Evolutionary conservation across 441 rosid genomes (phyloP), one percentile per base, ranked within the genome.

Genomic region (Aleurites moluccanus): DNA sequence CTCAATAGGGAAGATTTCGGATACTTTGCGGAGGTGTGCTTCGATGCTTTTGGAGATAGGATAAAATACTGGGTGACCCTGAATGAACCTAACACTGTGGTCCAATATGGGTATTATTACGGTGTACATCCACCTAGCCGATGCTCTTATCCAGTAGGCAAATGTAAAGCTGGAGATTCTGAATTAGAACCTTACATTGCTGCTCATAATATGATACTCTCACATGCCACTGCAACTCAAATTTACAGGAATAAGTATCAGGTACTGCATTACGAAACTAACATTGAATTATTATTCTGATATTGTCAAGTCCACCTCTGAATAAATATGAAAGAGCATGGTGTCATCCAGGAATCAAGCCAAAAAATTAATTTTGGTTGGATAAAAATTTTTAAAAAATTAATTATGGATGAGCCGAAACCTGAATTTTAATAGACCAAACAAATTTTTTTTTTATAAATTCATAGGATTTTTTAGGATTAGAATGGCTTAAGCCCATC

Each of bases 161-260:
- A 69, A 10, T 69, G 73, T 20, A 56, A 23, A 4, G 25, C 47
- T 7, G 73, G 73, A 3, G 62, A 69, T 30, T 69, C 73, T 30
- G 30, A 21, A 7, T 21, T 69, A 4, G 73, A 69, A 21, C 62
- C 73, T 33, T 69, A 69, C 30, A 35, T 53, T 2, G 73, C 62
- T 30, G 73, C 63, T 35, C 73, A 69, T 53, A 53, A 69, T 56
- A 69, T 69, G 73, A 53, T 69, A 28, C 73, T 69, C 3, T n/a
- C 73, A 1, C 73, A 69, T 69, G 73, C 73, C 62, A 52, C 62
- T 9, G 62, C 73, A 69, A 53, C 73, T 53, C 47, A 69, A n/a
- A 53, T 69, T 38, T 69, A 69, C 30, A 69, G 47, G 6, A 53
- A 11, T 5, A 52, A 53, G 18, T 69, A 69, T 18, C 73, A 69